phyloP scores from a whole-genome alignment of 257 asterid genomes.

The Gynochthodes officinalis region DNA sequence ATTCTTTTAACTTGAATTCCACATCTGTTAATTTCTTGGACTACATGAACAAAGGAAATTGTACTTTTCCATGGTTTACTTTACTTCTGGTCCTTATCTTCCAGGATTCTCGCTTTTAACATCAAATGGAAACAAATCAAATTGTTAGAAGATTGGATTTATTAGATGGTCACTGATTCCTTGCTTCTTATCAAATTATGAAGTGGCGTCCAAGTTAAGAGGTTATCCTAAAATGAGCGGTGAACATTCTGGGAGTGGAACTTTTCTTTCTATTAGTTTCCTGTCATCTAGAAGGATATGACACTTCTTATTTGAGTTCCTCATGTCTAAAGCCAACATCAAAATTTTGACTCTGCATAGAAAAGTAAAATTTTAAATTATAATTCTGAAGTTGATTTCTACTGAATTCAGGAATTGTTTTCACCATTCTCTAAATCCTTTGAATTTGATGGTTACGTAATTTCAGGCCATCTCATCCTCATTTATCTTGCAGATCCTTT shows the following conservation, averaged over 20 bases:
- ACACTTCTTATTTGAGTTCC: not conserved
- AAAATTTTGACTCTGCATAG: not conserved
- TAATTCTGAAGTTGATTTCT: slow-evolving; percentile 1
- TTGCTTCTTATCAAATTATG: not conserved
- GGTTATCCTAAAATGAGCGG: not conserved
- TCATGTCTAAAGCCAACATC: not conserved
- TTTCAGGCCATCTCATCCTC: slow-evolving; percentile 2
- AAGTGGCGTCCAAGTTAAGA: not conserved
- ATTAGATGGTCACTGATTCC: not conserved
- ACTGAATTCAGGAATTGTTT: not conserved
- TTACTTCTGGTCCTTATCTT: not conserved
- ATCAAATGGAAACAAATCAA: not conserved
- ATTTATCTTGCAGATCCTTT: slow-evolving; percentile 48
- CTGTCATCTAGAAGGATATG: not conserved
- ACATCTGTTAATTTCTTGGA: not conserved
- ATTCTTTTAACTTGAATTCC: not conserved
- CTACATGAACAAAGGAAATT: not conserved
- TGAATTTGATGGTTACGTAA: not conserved
- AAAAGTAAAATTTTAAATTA: not conserved
- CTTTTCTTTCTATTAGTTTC: not conserved
- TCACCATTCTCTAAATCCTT: not conserved
- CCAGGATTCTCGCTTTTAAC: not conserved
- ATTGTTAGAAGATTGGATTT: not conserved
- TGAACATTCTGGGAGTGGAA: not conserved
- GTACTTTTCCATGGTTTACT: not conserved